phyloP scores from a whole-genome alignment of 1,139 yeast species.

The Pichia sp. region DNA sequence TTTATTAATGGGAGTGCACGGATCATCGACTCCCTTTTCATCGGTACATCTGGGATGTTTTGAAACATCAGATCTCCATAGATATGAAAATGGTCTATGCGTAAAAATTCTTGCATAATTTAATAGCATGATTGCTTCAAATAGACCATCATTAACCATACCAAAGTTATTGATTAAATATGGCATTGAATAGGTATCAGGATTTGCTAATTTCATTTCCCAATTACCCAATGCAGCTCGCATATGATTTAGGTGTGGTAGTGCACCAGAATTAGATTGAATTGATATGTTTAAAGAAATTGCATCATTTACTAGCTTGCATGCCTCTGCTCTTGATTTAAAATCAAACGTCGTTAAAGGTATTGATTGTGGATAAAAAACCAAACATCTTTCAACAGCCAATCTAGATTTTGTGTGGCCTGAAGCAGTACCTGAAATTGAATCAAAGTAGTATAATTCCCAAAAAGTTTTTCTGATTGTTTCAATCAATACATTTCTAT shows the following conservation, averaged over 20 bases:
- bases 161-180: constrained; percentile 37
- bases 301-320: constrained; percentile 42
- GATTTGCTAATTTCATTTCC: constrained; percentile 42
- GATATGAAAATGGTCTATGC: constrained; percentile 44
- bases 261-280: constrained; percentile 34
- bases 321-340: constrained; percentile 41
- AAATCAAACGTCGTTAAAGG: constrained; percentile 36
- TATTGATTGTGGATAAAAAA: constrained; percentile 35
- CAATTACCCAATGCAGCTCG: constrained; percentile 42
- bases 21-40: constrained; percentile 22
- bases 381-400: constrained; percentile 30
- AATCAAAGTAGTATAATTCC: constrained; percentile 45
- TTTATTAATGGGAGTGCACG: constrained; percentile 23
- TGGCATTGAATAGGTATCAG: constrained; percentile 38
- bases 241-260: constrained; percentile 33
- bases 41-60: constrained; percentile 37
- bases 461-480: constrained; percentile 40
- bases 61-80: constrained; percentile 44
- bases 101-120: constrained; percentile 46
- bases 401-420: constrained; percentile 41
- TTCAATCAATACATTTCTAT: constrained; percentile 28
- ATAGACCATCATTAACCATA: constrained; percentile 43
- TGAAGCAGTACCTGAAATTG: constrained; percentile 45
- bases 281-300: constrained; percentile 40
- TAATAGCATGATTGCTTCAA: constrained; percentile 39